Evolutionary conservation across 2,329 filamentous ascomycete genomes (phyloP).

Genomic region (Dactylellina leptospora): DNA sequence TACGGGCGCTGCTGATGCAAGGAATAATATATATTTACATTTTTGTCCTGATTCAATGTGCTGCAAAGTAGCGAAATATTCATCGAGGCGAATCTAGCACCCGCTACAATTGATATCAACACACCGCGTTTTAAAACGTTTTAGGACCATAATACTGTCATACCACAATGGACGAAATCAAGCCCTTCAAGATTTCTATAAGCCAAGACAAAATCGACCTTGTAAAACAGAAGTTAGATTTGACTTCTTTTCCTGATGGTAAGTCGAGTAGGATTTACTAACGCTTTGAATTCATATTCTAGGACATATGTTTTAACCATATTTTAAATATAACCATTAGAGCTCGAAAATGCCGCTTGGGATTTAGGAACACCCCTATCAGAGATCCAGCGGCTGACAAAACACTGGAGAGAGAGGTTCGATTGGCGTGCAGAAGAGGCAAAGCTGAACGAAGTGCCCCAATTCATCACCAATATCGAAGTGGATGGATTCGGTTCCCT

Average conservation of each 20-base stretch:
- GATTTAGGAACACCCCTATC: constrained; percentile 54
- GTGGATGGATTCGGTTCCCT: constrained; percentile 70
- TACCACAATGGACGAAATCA: constrained; percentile 5
- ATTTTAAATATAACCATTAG: constrained; percentile 1
- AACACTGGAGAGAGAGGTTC: constrained; percentile 63
- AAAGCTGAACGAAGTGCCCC: constrained; percentile 69
- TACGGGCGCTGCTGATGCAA: too few relatives aligned
- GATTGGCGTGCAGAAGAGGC: constrained; percentile 71
- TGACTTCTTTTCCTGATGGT: constrained; percentile 31
- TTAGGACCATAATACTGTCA: too few relatives aligned
- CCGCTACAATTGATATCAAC: too few relatives aligned
- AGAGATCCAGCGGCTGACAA: constrained; percentile 58
- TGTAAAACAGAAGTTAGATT: constrained; percentile 28
- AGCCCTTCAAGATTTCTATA: constrained; percentile 31
- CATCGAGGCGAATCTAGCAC: too few relatives aligned
- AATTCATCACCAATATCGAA: constrained; percentile 67
- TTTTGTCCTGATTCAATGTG: too few relatives aligned
- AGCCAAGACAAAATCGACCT: constrained; percentile 8
- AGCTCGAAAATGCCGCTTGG: constrained; percentile 20
- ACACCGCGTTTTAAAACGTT: too few relatives aligned
- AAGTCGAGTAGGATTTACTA: too few relatives aligned
- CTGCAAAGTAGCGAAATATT: too few relatives aligned
- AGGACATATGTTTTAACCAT: constrained; percentile 29
- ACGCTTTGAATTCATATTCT: too few relatives aligned
- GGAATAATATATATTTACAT: too few relatives aligned